These are phyloP conservation scores for Stephanodiscus minutulus DNA, from an alignment of 108 stramenopile species.

Conservation along the genomic window DNA sequence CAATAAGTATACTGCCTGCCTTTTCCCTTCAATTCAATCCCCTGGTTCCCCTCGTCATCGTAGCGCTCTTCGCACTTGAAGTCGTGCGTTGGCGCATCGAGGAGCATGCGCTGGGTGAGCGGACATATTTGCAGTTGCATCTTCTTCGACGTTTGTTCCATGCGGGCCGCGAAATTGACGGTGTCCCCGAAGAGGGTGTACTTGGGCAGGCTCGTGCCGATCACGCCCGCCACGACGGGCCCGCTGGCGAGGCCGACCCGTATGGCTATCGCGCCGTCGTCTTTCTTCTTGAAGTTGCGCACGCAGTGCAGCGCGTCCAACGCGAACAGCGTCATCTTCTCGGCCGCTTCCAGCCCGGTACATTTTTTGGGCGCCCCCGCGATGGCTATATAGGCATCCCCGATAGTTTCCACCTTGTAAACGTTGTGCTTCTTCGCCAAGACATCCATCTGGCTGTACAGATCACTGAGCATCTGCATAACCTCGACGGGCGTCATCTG, in stretches of 20 bases:
- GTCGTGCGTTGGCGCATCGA: constrained; percentile 35
- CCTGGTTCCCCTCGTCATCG: constrained; percentile 33
- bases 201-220: constrained; percentile 52
- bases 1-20: constrained; percentile 45
- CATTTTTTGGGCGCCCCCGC: constrained; percentile 36
- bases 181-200: constrained; percentile 64
- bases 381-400: constrained; percentile 47
- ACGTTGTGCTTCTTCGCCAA: constrained; percentile 32
- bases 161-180: constrained; percentile 59
- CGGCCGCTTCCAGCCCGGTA: constrained; percentile 38
- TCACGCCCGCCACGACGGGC: constrained; percentile 55
- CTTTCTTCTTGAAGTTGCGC: constrained; percentile 14
- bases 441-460: constrained; percentile 54
- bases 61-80: constrained; percentile 31
- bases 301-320: constrained; percentile 40
- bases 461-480: constrained; percentile 57
- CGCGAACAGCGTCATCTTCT: constrained; percentile 50
- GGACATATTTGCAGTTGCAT: constrained; percentile 35
- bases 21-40: constrained; percentile 49
- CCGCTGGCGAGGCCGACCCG: constrained; percentile 58
- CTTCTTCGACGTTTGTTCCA: constrained; percentile 56
- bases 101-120: constrained; percentile 38
- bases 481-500: constrained; percentile 44
- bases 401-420: constrained; percentile 73
- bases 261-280: constrained; percentile 38